Conservation (phyloP, 352 stramenopile genomes). For the Thraustochytrium sp. region DNA sequence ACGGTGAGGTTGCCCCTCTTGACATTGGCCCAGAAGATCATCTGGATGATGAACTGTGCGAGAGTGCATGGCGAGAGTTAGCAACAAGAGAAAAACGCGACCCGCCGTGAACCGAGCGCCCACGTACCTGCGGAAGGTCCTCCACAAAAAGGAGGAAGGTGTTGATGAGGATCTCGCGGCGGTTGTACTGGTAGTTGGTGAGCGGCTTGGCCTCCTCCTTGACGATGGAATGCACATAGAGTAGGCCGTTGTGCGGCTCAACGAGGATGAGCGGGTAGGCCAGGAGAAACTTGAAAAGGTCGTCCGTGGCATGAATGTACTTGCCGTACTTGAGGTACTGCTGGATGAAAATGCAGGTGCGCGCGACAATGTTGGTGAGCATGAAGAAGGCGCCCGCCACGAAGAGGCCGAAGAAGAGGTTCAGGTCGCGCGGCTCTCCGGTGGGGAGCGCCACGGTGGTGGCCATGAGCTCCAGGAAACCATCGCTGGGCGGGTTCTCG, state of each 20-base stretch:
- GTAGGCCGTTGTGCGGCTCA: slow-evolving; percentile 13
- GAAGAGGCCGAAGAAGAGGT: slow-evolving; percentile 1
- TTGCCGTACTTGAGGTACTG: background rate
- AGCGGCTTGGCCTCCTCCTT: background rate
- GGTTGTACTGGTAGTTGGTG: background rate
- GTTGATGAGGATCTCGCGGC: slow-evolving; percentile 6
- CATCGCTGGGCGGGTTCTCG: background rate
- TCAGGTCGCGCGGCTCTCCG: background rate
- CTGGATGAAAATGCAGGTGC: background rate
- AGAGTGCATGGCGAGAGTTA: background rate
- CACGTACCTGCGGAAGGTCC: slow-evolving; percentile 25
- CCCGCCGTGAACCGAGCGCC: no score
- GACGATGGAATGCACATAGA: background rate
- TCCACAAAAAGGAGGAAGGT: slow-evolving; percentile 9
- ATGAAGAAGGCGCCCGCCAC: background rate
- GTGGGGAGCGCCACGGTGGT: background rate
- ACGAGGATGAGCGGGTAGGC: background rate
- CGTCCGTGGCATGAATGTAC: background rate
- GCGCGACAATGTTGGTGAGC: background rate
- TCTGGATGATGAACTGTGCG: slow-evolving; percentile 25
- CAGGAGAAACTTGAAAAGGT: background rate
- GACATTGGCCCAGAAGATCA: slow-evolving; percentile 11
- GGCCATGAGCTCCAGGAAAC: background rate
- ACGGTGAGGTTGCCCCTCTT: slow-evolving; percentile 1
- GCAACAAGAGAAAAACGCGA: no score